These are phyloP conservation scores for Aspergillus carlsbadensis DNA, from an alignment of 495 filamentous ascomycete genomes.

Conservation along the genomic window DNA sequence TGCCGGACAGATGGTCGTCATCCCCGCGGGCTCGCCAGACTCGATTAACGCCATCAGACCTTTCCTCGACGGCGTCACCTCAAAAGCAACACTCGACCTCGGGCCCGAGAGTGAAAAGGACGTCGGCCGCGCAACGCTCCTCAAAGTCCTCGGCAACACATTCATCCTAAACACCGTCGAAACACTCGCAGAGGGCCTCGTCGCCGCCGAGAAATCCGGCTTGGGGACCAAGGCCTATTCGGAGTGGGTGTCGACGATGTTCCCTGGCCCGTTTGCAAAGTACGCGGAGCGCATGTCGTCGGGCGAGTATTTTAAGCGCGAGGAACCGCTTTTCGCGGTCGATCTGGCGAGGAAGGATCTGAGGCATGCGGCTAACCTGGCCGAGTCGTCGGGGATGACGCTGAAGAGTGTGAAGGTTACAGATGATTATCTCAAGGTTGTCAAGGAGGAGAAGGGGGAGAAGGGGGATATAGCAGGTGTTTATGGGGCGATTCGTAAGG, in stretches of 20 bases:
- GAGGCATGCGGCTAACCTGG: slow-evolving; percentile 69
- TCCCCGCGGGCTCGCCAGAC: slow-evolving; percentile 66
- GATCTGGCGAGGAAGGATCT: slow-evolving; percentile 86
- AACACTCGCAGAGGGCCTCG: slow-evolving; percentile 70
- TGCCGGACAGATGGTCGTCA: slow-evolving; percentile 69
- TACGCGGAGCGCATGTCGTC: slow-evolving; percentile 72
- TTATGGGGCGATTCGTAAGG: slow-evolving; percentile 72
- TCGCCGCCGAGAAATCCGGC: slow-evolving; percentile 77
- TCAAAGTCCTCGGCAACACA: slow-evolving; percentile 86
- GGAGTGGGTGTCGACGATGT: slow-evolving; percentile 62
- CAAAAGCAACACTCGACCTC: slow-evolving; percentile 57
- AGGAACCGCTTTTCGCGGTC: slow-evolving; percentile 82
- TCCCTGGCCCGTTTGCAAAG: slow-evolving; percentile 53
- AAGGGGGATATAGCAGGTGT: slow-evolving; percentile 83
- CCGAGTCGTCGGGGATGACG: slow-evolving; percentile 56
- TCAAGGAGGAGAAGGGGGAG: slow-evolving; percentile 70
- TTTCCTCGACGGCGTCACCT: slow-evolving; percentile 77
- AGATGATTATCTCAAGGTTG: slow-evolving; percentile 63
- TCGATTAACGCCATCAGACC: slow-evolving; percentile 65
- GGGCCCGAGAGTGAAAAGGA: slow-evolving; percentile 41
- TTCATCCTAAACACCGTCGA: slow-evolving; percentile 85
- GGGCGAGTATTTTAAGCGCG: slow-evolving; percentile 70
- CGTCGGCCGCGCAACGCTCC: slow-evolving; percentile 34
- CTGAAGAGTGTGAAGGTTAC: slow-evolving; percentile 66
- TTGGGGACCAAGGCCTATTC: slow-evolving; percentile 69